phyloP scores from a whole-genome alignment of 139 green algal species.

The Tetratostichococcus sp. region DNA sequence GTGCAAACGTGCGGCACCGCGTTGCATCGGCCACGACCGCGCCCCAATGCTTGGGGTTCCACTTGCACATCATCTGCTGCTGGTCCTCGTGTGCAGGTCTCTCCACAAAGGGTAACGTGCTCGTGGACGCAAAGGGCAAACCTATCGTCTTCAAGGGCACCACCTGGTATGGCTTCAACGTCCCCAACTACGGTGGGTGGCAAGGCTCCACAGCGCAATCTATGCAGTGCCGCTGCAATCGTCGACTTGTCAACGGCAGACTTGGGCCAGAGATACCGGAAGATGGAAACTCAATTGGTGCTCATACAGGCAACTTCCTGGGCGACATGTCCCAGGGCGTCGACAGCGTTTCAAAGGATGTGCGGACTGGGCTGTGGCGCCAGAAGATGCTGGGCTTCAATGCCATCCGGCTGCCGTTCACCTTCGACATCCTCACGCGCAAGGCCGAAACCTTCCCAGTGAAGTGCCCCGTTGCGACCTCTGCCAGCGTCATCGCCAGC shows the following conservation, averaged over 20 bases:
- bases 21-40: no score
- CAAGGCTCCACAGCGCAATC: no score
- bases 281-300: no score
- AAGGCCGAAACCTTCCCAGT: not conserved
- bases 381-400: not conserved
- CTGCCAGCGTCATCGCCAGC: not conserved
- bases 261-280: no score
- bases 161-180: not conserved
- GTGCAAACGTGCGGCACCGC: no score
- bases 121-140: not conserved
- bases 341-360: not conserved
- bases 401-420: slow-evolving; percentile 1
- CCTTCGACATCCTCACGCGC: not conserved
- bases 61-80: no score
- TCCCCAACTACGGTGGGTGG: not conserved
- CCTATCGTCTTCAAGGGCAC: not conserved
- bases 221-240: no score
- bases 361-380: not conserved
- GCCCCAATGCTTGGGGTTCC: no score
- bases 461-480: not conserved
- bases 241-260: no score
- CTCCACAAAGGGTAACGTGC: not conserved
- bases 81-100: no score
- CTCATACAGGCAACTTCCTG: slow-evolving; percentile 5
- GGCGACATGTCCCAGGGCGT: slow-evolving; percentile 4